Conservation (phyloP, 345 rosid species). For the Punica granatum region DNA sequence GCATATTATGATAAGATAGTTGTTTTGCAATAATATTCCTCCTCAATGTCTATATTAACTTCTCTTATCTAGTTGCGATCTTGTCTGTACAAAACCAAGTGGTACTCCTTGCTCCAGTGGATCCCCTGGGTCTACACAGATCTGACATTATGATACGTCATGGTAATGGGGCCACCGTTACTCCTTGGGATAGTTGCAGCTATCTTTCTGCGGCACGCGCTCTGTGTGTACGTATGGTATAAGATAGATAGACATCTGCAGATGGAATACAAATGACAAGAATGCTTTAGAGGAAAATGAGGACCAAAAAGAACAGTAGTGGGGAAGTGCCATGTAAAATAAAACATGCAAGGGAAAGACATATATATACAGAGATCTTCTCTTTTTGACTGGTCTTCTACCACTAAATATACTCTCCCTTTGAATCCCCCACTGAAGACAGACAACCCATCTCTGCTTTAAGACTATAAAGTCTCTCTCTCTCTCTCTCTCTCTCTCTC, state of each 20-base stretch:
- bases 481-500: neutral
- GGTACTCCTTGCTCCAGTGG: no score
- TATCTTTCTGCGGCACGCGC: no score
- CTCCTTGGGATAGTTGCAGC: no score
- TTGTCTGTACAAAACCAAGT: no score
- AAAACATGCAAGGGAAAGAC: neutral
- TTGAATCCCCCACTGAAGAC: neutral
- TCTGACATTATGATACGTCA: no score
- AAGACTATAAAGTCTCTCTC: neutral
- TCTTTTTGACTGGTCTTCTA: slow-evolving; percentile 44
- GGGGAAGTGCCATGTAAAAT: neutral
- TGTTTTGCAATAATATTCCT: no score
- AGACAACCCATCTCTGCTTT: neutral
- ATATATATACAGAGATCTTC: neutral
- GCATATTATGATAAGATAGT: no score
- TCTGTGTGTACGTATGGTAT: no score
- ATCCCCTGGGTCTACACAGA: no score
- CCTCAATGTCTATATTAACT: no score
- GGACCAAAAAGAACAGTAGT: neutral
- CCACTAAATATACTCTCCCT: neutral
- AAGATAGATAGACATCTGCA: neutral
- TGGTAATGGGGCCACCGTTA: no score
- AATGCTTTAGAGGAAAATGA: neutral
- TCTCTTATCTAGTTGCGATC: no score
- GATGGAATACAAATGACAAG: neutral